These are phyloP conservation scores for Rubus idaeus DNA, from an alignment of 306 rosid genomes.

Conservation along the genomic window DNA sequence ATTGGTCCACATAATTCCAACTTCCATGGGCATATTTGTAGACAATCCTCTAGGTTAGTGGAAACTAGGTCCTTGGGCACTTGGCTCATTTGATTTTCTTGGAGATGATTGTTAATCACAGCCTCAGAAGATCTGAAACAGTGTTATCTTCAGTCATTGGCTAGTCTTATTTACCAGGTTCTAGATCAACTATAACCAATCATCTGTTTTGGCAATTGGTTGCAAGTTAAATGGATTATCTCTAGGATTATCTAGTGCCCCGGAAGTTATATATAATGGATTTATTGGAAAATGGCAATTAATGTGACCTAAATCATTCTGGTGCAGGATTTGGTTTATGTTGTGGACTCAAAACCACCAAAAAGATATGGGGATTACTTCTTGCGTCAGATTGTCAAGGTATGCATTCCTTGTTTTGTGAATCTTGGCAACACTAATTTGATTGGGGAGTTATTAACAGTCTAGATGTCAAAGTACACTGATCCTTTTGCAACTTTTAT, in stretches of 20 bases:
- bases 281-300: neutral
- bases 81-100: neutral
- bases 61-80: neutral
- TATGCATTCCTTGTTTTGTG: slow-evolving; percentile 29
- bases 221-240: neutral
- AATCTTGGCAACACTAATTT: neutral
- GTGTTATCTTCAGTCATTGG: neutral
- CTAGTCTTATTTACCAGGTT: neutral
- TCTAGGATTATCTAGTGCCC: neutral
- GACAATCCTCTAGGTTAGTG: neutral
- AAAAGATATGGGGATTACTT: slow-evolving; percentile 86
- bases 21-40: neutral
- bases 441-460: neutral
- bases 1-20: neutral
- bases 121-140: neutral
- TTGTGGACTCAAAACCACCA: slow-evolving; percentile 65
- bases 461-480: neutral
- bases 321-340: slow-evolving; percentile 70
- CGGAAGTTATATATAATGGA: neutral
- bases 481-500: neutral
- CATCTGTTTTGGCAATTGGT: neutral
- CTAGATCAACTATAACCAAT: neutral
- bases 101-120: neutral
- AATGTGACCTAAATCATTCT: slow-evolving; percentile 16
- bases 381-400: slow-evolving; percentile 90